phyloP scores from a whole-genome alignment of 2,329 filamentous ascomycete species.

The Hymenotorrendiella dingleyae region DNA sequence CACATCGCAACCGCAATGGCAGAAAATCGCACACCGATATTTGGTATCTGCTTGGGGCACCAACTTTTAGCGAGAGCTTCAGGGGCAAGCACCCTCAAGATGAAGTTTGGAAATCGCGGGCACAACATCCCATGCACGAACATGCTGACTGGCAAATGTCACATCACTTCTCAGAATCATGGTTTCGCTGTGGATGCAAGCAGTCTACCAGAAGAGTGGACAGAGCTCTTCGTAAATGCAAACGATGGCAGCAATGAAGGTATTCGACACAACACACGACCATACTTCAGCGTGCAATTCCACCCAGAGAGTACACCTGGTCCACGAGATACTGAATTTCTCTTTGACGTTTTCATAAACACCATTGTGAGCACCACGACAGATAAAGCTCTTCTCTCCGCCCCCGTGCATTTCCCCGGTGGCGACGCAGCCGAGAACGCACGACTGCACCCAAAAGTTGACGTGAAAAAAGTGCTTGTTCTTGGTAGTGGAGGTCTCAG shows the following conservation, averaged over 20 bases:
- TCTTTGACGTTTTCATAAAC: slow-evolving; percentile 94
- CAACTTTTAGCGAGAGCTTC: slow-evolving; percentile 86
- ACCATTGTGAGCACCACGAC: slow-evolving; percentile 69
- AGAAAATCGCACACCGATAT: slow-evolving; percentile 78
- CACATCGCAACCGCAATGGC: slow-evolving; percentile 72
- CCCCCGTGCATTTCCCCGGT: slow-evolving; percentile 81
- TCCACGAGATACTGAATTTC: slow-evolving; percentile 88
- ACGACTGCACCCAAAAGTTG: slow-evolving; percentile 67
- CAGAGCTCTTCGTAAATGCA: slow-evolving; percentile 94
- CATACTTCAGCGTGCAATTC: slow-evolving; percentile 99
- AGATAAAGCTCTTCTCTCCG: slow-evolving; percentile 59
- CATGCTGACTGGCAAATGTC: slow-evolving; percentile 90
- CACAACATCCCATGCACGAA: slow-evolving; percentile 98
- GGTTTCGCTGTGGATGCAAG: slow-evolving; percentile 85
- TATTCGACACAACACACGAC: slow-evolving; percentile 78
- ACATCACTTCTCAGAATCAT: slow-evolving; percentile 99
- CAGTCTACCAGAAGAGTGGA: slow-evolving; percentile 73
- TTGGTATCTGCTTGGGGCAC: slow-evolving; percentile 94
- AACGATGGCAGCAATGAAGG: slow-evolving; percentile 98
- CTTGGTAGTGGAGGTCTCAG: slow-evolving; percentile 91
- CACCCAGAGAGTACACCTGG: slow-evolving; percentile 96
- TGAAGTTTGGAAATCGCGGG: slow-evolving; percentile 99
- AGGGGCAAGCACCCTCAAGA: slow-evolving; percentile 81
- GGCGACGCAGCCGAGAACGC: slow-evolving; percentile 75
- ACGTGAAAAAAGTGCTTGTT: slow-evolving; percentile 90